Percentiles rank a stretch among this genome's conserved stretches.
Conservation (phyloP, 768 basidiomycete species). For the Leccinum subgranulosum region DNA sequence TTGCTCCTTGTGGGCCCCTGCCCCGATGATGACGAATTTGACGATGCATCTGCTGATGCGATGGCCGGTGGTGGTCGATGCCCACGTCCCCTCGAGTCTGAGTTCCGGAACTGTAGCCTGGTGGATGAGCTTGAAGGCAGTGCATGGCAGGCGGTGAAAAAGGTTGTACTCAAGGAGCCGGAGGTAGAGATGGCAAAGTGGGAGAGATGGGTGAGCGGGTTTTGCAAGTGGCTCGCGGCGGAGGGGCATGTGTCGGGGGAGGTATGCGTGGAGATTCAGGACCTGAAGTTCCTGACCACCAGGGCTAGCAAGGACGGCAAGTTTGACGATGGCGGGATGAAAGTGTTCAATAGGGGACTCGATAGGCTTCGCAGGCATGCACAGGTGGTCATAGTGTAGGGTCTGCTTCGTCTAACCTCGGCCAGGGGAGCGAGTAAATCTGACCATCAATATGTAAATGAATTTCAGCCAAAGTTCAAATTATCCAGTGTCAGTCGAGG, state of each 20-base stretch:
- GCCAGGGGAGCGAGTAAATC: neutral
- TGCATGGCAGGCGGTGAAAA: slow-evolving; percentile 9
- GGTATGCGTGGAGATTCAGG: slow-evolving; percentile 11
- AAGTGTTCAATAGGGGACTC: slow-evolving; percentile 5
- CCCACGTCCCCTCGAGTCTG: neutral
- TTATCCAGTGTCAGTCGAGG: no score
- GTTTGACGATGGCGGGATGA: neutral
- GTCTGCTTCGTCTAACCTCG: neutral
- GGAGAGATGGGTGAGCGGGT: slow-evolving; percentile 13
- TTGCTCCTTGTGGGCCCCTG: neutral
- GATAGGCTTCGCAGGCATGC: slow-evolving; percentile 12
- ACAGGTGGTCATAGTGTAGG: neutral
- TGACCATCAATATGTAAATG: neutral
- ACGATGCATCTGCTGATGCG: neutral
- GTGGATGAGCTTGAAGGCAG: neutral
- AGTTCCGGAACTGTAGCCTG: neutral
- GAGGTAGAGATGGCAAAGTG: slow-evolving; percentile 5
- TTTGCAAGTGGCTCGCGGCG: slow-evolving; percentile 20
- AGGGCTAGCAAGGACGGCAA: neutral
- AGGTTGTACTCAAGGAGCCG: slow-evolving; percentile 9
- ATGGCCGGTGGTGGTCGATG: neutral
- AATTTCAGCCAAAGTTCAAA: no score
- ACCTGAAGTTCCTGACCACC: neutral
- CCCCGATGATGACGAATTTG: neutral
- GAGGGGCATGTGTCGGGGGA: slow-evolving; percentile 6